phyloP scores from a whole-genome alignment of 768 basidiomycete genomes.

The Rhizopogon roseolus region DNA sequence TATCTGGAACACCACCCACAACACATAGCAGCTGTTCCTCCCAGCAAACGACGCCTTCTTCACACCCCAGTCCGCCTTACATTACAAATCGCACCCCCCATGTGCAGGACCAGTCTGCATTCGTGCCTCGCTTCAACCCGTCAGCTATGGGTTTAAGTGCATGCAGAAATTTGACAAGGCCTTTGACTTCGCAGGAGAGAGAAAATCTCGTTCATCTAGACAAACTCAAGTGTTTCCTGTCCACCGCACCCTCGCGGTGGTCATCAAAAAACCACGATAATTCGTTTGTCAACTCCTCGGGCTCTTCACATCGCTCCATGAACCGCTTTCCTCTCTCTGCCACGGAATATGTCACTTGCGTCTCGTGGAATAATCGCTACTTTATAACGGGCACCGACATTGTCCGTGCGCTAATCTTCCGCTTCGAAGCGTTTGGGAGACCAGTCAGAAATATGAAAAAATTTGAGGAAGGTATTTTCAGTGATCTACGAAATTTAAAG shows the following conservation, averaged over 20 bases:
- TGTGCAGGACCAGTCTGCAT: conserved; percentile 1
- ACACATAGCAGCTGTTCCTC: neutral
- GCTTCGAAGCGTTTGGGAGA: conserved; percentile 88
- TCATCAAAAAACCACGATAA: conserved; percentile 21
- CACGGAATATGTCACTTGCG: conserved; percentile 85
- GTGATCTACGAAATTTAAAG: conserved; percentile 89
- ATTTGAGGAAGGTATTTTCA: conserved; percentile 96
- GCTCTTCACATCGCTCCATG: conserved; percentile 68
- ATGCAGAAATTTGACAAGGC: conserved; percentile 30
- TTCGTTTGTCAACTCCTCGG: conserved; percentile 16
- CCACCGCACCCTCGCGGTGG: conserved; percentile 80
- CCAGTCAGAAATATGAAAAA: conserved; percentile 94
- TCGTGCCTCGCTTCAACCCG: conserved; percentile 9
- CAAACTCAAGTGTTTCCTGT: conserved; percentile 83
- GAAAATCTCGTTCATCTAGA: conserved; percentile 74
- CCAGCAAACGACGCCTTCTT: neutral
- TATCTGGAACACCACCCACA: neutral
- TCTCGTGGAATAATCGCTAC: conserved; percentile 87
- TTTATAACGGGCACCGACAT: conserved; percentile 98
- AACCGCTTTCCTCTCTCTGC: conserved; percentile 86
- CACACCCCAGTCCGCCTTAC: neutral
- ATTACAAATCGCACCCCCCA: neutral
- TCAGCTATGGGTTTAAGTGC: conserved; percentile 22
- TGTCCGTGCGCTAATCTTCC: conserved; percentile 89
- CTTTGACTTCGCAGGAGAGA: conserved; percentile 59